phyloP scores from a whole-genome alignment of 495 filamentous ascomycete species.

The Penicillium pulvis region DNA sequence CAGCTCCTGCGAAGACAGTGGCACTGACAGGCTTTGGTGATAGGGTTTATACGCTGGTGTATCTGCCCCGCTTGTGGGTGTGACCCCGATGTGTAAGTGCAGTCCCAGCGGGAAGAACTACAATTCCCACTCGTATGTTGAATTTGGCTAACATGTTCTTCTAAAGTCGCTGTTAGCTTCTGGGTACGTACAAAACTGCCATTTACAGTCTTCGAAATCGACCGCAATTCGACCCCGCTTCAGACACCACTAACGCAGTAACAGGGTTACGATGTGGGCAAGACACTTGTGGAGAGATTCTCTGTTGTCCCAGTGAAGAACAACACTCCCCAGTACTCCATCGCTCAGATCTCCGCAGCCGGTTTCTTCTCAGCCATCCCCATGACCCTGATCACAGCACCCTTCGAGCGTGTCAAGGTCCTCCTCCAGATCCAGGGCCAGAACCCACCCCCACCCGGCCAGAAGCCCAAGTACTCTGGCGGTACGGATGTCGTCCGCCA shows the following conservation, averaged over 20 bases:
- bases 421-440: constrained; percentile 97
- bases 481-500: constrained; percentile 93
- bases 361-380: constrained; percentile 98
- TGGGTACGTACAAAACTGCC: constrained; percentile 51
- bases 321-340: constrained; percentile 64
- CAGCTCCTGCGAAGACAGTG: background rate
- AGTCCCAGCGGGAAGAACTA: background rate
- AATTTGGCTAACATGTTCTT: constrained; percentile 13
- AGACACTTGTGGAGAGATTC: constrained; percentile 72
- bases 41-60: constrained; percentile 96
- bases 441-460: constrained; percentile 77
- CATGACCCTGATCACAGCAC: constrained; percentile 96
- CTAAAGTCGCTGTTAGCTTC: constrained; percentile 91
- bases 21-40: constrained; percentile 4
- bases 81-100: constrained; percentile 96
- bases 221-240: background rate
- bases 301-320: constrained; percentile 64
- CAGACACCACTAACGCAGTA: constrained; percentile 19
- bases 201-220: background rate
- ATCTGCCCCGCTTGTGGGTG: constrained; percentile 88
- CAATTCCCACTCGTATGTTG: background rate
- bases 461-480: constrained; percentile 91
- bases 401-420: constrained; percentile 98
- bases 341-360: constrained; percentile 86
- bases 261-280: constrained; percentile 91